Conservation (phyloP, 495 filamentous ascomycete genomes). For the Penicillium subrubescens region DNA sequence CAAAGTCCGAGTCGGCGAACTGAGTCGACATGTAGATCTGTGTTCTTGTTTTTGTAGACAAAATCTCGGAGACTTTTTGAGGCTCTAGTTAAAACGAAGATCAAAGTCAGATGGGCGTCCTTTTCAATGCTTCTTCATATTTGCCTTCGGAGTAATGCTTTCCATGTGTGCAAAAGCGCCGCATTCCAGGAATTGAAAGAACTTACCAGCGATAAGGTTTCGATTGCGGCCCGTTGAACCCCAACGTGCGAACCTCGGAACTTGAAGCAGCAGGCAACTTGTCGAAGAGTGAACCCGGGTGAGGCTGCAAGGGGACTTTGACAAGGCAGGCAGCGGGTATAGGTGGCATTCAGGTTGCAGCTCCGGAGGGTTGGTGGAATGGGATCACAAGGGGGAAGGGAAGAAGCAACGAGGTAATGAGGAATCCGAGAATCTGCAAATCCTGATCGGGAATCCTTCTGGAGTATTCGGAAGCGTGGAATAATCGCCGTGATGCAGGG, state of each 20-base stretch:
- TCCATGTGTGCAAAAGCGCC: not conserved
- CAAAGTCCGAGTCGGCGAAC: slow-evolving; percentile 24
- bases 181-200: not conserved
- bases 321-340: not conserved
- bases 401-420: slow-evolving; percentile 4
- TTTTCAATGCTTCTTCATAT: not conserved
- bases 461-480: not conserved
- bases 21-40: slow-evolving; percentile 13
- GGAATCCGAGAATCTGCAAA: not conserved
- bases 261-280: slow-evolving; percentile 21
- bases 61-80: not conserved
- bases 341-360: slow-evolving; percentile 21
- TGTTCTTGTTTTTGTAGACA: not conserved
- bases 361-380: not conserved
- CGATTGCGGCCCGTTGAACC: slow-evolving; percentile 29
- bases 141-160: not conserved
- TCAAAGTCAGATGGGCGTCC: not conserved
- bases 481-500: not conserved
- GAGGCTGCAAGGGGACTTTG: slow-evolving; percentile 18
- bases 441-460: not conserved
- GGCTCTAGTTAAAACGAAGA: not conserved
- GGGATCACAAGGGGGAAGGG: slow-evolving; percentile 14
- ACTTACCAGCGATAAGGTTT: slow-evolving; percentile 30
- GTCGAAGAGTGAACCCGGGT: slow-evolving; percentile 12
- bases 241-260: slow-evolving; percentile 26